Evolutionary conservation across 2,329 filamentous ascomycete species (phyloP).

Genomic region (Penicillium digitatum): DNA sequence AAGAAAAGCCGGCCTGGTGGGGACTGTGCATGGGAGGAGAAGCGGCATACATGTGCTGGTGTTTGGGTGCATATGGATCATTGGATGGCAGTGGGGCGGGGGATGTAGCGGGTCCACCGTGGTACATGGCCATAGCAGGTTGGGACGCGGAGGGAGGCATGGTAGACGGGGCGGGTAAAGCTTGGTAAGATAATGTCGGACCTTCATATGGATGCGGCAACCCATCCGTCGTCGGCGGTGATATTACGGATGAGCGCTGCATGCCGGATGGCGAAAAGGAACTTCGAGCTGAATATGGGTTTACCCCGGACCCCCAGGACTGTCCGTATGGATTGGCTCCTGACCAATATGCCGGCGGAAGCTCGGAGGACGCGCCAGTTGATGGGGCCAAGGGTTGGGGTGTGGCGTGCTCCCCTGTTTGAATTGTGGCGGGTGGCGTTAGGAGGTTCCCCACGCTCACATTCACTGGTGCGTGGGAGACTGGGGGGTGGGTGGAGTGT

Average conservation of each 20-base stretch:
- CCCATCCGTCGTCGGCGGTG: constrained; percentile 59
- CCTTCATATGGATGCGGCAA: constrained; percentile 67
- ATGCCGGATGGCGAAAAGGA: constrained; percentile 58
- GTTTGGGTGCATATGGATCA: constrained; percentile 58
- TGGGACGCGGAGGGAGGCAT: constrained; percentile 29
- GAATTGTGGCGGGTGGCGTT: constrained; percentile 57
- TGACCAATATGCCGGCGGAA: constrained; percentile 58
- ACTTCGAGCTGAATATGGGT: constrained; percentile 45
- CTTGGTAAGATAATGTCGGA: constrained; percentile 56
- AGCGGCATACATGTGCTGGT: constrained; percentile 43
- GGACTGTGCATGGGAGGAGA: constrained; percentile 49
- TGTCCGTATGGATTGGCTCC: constrained; percentile 56
- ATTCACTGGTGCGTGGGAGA: constrained; percentile 44
- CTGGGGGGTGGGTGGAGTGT: constrained; percentile 28
- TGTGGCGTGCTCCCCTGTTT: constrained; percentile 46
- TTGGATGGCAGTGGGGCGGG: constrained; percentile 53
- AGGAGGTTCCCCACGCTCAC: constrained; percentile 59
- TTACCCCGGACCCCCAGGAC: constrained; percentile 42
- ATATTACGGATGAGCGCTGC: constrained; percentile 51
- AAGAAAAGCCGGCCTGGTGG: constrained; percentile 45
- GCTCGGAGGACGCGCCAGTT: constrained; percentile 36
- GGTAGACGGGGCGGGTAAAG: constrained; percentile 52
- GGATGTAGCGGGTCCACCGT: constrained; percentile 29
- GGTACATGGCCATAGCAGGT: constrained; percentile 44
- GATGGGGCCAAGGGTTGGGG: constrained; percentile 53